phyloP scores from a whole-genome alignment of 2,329 filamentous ascomycete genomes.

The Curvularia lunata region DNA sequence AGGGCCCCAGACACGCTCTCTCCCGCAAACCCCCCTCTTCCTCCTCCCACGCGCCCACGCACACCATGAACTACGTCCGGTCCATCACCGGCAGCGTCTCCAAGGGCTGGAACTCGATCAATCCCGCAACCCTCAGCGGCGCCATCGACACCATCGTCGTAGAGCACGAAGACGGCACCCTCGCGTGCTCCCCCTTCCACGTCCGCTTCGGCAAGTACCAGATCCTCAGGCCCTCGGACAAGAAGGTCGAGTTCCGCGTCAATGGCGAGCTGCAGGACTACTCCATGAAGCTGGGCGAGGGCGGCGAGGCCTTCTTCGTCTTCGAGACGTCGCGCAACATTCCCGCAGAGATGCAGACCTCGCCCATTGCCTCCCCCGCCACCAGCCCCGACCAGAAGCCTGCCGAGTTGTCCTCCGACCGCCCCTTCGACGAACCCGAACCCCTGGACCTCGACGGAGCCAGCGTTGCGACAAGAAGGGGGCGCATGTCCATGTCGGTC shows the following conservation, averaged over 20 bases:
- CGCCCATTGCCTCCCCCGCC: constrained; percentile 88
- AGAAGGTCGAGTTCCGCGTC: constrained; percentile 98
- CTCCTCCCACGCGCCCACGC: constrained; percentile 5
- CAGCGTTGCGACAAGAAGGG: constrained; percentile 28
- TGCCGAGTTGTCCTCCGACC: constrained; percentile 53
- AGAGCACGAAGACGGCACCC: constrained; percentile 85
- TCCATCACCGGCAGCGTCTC: constrained; percentile 95
- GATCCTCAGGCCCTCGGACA: constrained; percentile 90
- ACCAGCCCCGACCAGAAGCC: constrained; percentile 74
- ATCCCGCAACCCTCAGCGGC: constrained; percentile 93
- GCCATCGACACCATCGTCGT: constrained; percentile 99
- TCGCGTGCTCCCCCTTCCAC: constrained; percentile 96
- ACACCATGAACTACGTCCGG: constrained; percentile 93
- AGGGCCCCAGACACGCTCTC: constrained; percentile 5
- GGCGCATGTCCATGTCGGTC: constrained; percentile 42
- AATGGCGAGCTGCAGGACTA: constrained; percentile 92
- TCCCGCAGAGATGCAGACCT: constrained; percentile 92
- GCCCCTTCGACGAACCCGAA: constrained; percentile 70
- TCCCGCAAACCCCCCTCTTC: neutral
- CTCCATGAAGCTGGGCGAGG: constrained; percentile 97
- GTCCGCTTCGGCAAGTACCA: constrained; percentile 99
- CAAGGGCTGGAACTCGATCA: constrained; percentile 99
- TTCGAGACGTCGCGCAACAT: constrained; percentile 94
- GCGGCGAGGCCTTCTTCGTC: constrained; percentile 97
- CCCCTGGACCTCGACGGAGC: constrained; percentile 68